Base-by-base conservation (phyloP, 306 rosid genomes). In the Astragalus glycyphyllos region DNA sequence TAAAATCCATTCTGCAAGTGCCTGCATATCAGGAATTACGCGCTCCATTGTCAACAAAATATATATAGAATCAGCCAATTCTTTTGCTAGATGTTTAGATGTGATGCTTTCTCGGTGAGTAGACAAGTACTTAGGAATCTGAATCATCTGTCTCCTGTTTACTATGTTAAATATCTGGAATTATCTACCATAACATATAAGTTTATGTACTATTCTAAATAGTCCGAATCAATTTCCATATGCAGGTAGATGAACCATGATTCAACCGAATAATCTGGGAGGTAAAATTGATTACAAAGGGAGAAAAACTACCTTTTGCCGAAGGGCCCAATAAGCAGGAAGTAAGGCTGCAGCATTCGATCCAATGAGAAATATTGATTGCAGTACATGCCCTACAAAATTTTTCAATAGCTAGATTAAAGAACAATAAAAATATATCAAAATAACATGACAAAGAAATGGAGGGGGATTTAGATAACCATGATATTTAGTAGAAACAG, bases 301-400 rank as follows among this genome's bases (percentile, higher is more conserved):
- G 67, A 47, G 8, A 62, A 80, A 47, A 71, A 64, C 60, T 82
- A 89, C 99, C 96, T 84, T 94, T 67, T 84, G 87, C 64, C 85
- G 85, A 74, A 94, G 97, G 53, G 97, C 86, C 96, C 97, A 89
- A 72, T 80, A 86, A 9, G 99, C 97, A 50, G 99, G 99, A 76
- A 94, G 84, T 74, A 79, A 78, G 58, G 96, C 96, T 3, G 96
- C 97, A 45, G 85, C 92, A 77, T 94, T 94, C 49, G 99, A 94
- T 10, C 81, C 91, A 14, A 94, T 86, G 50, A 94, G 97, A 82
- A 82, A 80, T 64, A 94, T 65, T 8, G 99, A 84, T 76, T 91
- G 99, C 86, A 85, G 58, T 54, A 87, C 59, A 65, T 91, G 99
- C 79, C 87, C 99, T 92, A 34, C 77, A 67, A 38, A 40, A 56